Evolutionary conservation across 345 rosid genomes (phyloP).

Genomic region (Pistacia integerrima): DNA sequence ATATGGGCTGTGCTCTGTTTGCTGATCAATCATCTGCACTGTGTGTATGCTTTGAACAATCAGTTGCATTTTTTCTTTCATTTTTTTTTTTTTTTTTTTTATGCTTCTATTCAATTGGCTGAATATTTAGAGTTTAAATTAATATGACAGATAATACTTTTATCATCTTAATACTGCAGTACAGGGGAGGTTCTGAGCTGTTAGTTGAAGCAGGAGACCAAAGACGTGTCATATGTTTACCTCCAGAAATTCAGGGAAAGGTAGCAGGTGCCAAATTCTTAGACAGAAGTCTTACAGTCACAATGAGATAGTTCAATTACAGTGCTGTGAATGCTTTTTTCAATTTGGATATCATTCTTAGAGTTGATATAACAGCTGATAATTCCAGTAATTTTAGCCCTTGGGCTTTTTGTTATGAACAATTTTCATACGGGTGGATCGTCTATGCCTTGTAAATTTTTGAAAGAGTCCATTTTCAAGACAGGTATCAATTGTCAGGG

Average conservation of each 20-base stretch:
- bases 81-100: not conserved
- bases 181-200: slow-evolving; percentile 84
- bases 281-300: slow-evolving; percentile 67
- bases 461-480: not conserved
- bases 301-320: slow-evolving; percentile 46
- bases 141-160: slow-evolving; percentile 8
- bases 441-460: not conserved
- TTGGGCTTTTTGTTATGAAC: not conserved
- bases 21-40: not conserved
- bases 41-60: not conserved
- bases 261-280: slow-evolving; percentile 83
- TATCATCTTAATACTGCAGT: slow-evolving; percentile 53
- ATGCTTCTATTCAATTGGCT: not conserved
- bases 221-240: slow-evolving; percentile 70
- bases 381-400: not conserved
- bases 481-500: too few relatives aligned
- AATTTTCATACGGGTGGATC: not conserved
- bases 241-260: slow-evolving; percentile 77
- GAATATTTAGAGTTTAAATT: not conserved
- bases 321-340: not conserved
- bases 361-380: not conserved
- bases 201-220: slow-evolving; percentile 92
- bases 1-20: not conserved
- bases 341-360: not conserved
- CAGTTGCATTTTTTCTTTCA: not conserved